These are phyloP conservation scores for Decorospora gaudefroyi DNA, from an alignment of 2,329 filamentous ascomycete species.

Conservation along the genomic window DNA sequence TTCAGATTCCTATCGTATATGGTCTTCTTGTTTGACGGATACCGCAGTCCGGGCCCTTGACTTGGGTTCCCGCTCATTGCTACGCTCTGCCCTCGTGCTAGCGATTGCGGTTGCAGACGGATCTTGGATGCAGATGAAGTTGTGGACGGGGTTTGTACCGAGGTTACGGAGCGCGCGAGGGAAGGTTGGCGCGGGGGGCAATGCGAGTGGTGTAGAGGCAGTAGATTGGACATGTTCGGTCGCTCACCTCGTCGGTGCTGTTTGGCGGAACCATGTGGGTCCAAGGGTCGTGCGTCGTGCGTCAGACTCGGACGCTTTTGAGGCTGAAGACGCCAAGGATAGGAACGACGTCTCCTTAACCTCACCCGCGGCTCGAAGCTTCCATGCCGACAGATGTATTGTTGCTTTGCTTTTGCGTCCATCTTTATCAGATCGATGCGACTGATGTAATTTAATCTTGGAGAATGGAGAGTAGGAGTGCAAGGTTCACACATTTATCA, in stretches of 20 bases:
- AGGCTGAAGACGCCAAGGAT: slow-evolving; percentile 19
- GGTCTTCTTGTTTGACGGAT: slow-evolving; percentile 91
- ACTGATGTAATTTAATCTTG: too few relatives aligned
- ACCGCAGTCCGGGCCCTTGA: slow-evolving; percentile 66
- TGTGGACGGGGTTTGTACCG: slow-evolving; percentile 3
- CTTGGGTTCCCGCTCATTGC: slow-evolving; percentile 34
- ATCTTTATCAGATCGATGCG: too few relatives aligned
- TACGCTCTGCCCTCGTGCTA: slow-evolving; percentile 19
- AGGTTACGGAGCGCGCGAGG: slow-evolving; percentile 7
- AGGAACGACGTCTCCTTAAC: too few relatives aligned
- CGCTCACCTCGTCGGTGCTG: slow-evolving; percentile 10
- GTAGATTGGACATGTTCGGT: slow-evolving; percentile 29
- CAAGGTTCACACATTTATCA: too few relatives aligned
- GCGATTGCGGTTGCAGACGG: slow-evolving; percentile 11
- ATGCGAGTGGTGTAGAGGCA: slow-evolving; percentile 24
- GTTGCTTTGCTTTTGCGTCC: too few relatives aligned
- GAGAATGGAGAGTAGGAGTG: too few relatives aligned
- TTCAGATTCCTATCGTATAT: slow-evolving; percentile 97
- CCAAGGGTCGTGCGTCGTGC: slow-evolving; percentile 25
- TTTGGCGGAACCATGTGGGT: slow-evolving; percentile 29
- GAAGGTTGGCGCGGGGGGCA: slow-evolving; percentile 17
- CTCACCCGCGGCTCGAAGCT: too few relatives aligned
- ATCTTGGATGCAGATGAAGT: slow-evolving; percentile 12
- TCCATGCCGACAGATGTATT: too few relatives aligned
- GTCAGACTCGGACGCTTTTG: slow-evolving; percentile 11